Evolutionary conservation across 2,329 filamentous ascomycete species (phyloP).

Genomic region (Colletotrichum chlorophyti): DNA sequence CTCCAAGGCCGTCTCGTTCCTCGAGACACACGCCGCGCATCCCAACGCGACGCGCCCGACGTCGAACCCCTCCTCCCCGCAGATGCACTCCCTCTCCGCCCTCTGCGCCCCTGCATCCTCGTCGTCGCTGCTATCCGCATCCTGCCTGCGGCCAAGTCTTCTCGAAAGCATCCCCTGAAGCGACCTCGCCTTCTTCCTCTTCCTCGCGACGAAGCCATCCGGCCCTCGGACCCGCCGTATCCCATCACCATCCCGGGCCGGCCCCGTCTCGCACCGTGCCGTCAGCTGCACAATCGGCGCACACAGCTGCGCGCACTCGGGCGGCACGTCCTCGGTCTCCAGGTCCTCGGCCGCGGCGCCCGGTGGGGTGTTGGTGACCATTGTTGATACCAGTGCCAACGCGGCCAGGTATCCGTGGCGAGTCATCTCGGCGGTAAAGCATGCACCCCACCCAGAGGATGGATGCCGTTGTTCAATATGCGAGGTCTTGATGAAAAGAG

Average conservation of each 20-base stretch:
- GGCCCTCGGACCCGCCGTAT: neutral
- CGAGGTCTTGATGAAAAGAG: too few relatives aligned
- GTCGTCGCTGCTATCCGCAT: neutral
- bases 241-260: neutral
- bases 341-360: conserved; percentile 13
- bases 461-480: neutral
- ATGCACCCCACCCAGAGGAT: too few relatives aligned
- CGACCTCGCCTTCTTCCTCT: neutral
- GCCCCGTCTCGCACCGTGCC: conserved; percentile 12
- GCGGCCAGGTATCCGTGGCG: neutral
- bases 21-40: conserved; percentile 6
- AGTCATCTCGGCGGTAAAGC: neutral
- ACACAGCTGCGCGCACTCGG: conserved; percentile 9
- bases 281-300: conserved; percentile 17
- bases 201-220: too few relatives aligned
- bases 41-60: neutral
- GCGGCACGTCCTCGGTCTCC: conserved; percentile 19
- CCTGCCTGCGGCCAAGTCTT: neutral
- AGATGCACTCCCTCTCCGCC: conserved; percentile 10
- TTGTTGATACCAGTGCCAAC: neutral
- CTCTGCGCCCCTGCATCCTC: neutral
- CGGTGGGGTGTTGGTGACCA: neutral
- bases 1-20: conserved; percentile 5
- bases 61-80: conserved; percentile 12
- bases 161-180: neutral